Percentiles rank a stretch among this genome's conserved stretches.
phyloP scores from a whole-genome alignment of 163 green algal species.

The Prototheca cutis region DNA sequence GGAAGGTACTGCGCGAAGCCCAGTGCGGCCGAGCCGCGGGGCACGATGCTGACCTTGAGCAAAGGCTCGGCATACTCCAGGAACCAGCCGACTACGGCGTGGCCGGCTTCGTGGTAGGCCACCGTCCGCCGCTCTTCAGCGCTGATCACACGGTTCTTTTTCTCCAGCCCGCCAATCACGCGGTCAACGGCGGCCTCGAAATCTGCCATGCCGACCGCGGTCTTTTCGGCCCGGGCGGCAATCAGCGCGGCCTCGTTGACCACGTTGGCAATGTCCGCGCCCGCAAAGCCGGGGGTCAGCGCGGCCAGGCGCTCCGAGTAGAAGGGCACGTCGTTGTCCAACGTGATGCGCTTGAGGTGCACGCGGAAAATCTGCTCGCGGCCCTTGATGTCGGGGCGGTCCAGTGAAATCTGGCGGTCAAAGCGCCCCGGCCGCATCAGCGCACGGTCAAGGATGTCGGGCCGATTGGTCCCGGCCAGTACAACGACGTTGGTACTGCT shows the following conservation, averaged over 20 bases:
- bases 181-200: conserved; percentile 89
- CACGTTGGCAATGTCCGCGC: conserved; percentile 98
- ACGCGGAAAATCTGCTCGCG: conserved; percentile 94
- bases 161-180: conserved; percentile 96
- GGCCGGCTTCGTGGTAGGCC: conserved; percentile 94
- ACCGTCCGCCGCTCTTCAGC: conserved; percentile 86
- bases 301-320: conserved; percentile 82
- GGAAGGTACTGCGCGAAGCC: conserved; percentile 99
- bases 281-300: conserved; percentile 86
- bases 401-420: conserved; percentile 88
- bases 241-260: conserved; percentile 96
- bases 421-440: conserved; percentile 83
- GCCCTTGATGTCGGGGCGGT: conserved; percentile 93
- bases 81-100: conserved; percentile 97
- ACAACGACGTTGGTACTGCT: conserved; percentile 87
- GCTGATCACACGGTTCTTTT: conserved; percentile 92
- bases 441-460: conserved; percentile 92
- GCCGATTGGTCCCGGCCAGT: conserved; percentile 91
- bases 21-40: conserved; percentile 81
- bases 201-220: conserved; percentile 56
- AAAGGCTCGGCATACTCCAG: conserved; percentile 94
- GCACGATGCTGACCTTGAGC: conserved; percentile 98
- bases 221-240: conserved; percentile 60
- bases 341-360: conserved; percentile 63
- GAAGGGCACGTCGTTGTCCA: conserved; percentile 49